phyloP scores from a whole-genome alignment of 2,329 filamentous ascomycete species.

The Huntiella abstrusa region DNA sequence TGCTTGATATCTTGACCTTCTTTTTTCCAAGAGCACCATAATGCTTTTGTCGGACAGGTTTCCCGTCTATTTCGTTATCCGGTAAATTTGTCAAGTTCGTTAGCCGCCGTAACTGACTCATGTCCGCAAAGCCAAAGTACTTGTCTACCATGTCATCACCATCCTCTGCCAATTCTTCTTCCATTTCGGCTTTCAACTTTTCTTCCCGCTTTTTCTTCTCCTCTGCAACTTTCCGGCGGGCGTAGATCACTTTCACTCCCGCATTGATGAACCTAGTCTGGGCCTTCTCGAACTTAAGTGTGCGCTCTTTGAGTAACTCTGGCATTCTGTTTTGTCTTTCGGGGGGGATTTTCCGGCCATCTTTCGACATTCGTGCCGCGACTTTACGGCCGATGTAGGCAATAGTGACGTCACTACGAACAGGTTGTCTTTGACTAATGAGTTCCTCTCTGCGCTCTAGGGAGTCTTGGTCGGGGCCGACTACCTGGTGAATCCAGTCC shows the following conservation, averaged over 20 bases:
- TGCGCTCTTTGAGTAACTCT: not conserved
- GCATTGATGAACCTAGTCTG: not conserved
- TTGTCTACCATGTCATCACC: not conserved
- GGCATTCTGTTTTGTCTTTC: constrained; percentile 22
- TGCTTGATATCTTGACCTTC: no score
- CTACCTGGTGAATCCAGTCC: constrained; percentile 41
- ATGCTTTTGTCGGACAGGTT: not conserved
- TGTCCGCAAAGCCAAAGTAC: no score
- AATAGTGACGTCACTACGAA: constrained; percentile 31
- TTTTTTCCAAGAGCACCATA: no score
- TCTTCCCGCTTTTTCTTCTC: not conserved
- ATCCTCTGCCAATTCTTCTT: not conserved
- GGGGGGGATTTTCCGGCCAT: constrained; percentile 24
- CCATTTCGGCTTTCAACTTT: no score
- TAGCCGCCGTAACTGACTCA: no score
- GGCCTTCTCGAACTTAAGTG: not conserved
- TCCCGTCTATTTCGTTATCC: not conserved
- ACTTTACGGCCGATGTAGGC: constrained; percentile 23
- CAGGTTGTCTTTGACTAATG: constrained; percentile 11
- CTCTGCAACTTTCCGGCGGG: not conserved
- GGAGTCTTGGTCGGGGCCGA: constrained; percentile 20
- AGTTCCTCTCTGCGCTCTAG: constrained; percentile 13
- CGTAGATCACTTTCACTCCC: not conserved
- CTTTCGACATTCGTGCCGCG: constrained; percentile 24
- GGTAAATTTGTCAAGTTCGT: not conserved